Evolutionary conservation across 768 basidiomycete genomes (phyloP).

Genomic region (Psilocybe cyanescens): DNA sequence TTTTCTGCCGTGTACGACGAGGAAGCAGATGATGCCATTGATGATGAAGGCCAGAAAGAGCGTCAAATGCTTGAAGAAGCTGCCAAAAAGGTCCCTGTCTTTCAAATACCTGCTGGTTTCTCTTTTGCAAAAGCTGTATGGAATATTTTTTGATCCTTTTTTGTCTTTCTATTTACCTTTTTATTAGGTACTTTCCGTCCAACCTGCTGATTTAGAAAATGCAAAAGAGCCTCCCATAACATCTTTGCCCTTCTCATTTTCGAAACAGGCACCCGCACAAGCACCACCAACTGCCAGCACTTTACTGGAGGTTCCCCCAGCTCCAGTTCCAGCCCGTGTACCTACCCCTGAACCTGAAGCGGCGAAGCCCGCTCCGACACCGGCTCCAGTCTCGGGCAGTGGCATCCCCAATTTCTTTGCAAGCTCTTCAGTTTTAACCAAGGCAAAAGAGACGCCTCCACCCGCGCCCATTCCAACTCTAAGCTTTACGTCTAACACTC

Average conservation of each 20-base stretch:
- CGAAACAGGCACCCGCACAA: conserved; percentile 31
- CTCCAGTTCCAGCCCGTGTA: conserved; percentile 2
- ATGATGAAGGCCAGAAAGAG: conserved; percentile 46
- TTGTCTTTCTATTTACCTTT: conserved; percentile 26
- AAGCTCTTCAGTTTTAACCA: conserved; percentile 13
- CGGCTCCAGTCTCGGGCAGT: neutral
- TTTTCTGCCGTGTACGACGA: conserved; percentile 72
- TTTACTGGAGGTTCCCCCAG: neutral
- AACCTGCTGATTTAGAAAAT: conserved; percentile 33
- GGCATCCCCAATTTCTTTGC: conserved; percentile 19
- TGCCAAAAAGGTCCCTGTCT: conserved; percentile 56
- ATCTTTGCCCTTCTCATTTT: conserved; percentile 67
- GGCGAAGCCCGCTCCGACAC: neutral
- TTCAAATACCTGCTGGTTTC: conserved; percentile 66
- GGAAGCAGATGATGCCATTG: conserved; percentile 47
- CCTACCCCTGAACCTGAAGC: conserved; percentile 12
- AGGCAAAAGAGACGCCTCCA: conserved; percentile 10
- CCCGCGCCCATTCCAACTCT: conserved; percentile 28
- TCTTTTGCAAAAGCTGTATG: conserved; percentile 58
- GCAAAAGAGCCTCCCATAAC: conserved; percentile 71
- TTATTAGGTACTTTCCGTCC: conserved; percentile 29
- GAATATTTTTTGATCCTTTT: conserved; percentile 1
- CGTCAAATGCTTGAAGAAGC: conserved; percentile 55
- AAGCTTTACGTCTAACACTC: conserved; percentile 10
- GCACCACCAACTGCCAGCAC: neutral